Base-by-base conservation (phyloP, 176 grass and related monocot genomes). In the Canna indica region DNA sequence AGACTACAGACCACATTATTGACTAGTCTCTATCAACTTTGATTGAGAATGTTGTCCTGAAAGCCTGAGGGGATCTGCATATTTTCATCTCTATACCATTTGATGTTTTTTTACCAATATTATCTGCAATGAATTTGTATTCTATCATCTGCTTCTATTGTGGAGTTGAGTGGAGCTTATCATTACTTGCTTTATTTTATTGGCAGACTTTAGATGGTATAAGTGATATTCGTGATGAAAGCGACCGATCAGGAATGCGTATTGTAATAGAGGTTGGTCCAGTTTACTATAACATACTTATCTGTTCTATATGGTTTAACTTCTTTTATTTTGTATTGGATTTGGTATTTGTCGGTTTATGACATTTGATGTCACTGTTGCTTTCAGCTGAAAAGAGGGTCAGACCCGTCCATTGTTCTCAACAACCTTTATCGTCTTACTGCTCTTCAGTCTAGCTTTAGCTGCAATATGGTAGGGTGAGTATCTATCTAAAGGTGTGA, bases 391-490 rank as follows among this genome's bases (percentile, higher is more conserved):
- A 97, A 97, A 85, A 91, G 86, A 64, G 73, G 77, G 54, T 79
- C 86, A 71, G 83, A 97, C 87, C 77, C 88, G 77, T 75, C 66
- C 22, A 81, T 97, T 67, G 86, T 97, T 47, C 82, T 97, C 47
- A 97, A 97, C 77, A 97, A 92, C 45, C 45, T 97, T 44, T 96
- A 87, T 75, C 88, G 93, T 64, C 88, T 85, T 69, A 96, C 93
- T 76, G 74, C 93, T 77, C 81, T 96, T 73, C 93, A 96, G 71
- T 96, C 93, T 73, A 77, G 93, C 75, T 96, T 96, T 85, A 96
- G 88, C 83, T 96, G 93, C 86, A 96, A 96, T 68, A 96, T 96
- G 83, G 93, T 96, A 41, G 81, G 88, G 93, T 91, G 84, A 89
- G 93, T 91, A 79, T 50, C 35, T 18, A 34, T 17, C 34, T 29